phyloP scores from a whole-genome alignment of 345 rosid species.

The Hevea brasiliensis region DNA sequence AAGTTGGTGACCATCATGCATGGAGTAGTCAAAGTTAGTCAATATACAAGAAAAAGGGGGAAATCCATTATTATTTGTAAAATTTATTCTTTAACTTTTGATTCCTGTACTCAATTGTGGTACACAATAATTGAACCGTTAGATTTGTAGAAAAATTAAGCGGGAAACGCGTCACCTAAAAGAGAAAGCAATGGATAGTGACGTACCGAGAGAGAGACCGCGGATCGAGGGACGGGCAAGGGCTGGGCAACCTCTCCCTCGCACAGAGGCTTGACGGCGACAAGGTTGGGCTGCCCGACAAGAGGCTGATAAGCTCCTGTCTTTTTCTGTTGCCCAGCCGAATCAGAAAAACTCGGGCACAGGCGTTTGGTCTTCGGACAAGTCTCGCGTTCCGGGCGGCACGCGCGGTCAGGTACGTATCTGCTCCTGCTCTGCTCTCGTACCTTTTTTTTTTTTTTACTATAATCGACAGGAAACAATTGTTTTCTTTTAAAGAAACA shows the following conservation, averaged over 20 bases:
- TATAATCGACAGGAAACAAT: not conserved
- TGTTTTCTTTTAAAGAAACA: not conserved
- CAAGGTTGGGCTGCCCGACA: slow-evolving; percentile 20
- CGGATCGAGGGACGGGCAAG: slow-evolving; percentile 28
- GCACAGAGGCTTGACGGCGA: slow-evolving; percentile 34
- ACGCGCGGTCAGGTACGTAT: slow-evolving; percentile 61
- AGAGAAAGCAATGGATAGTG: slow-evolving; percentile 16
- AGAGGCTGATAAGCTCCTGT: slow-evolving; percentile 14
- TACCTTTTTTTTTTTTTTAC: not conserved
- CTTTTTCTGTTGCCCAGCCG: slow-evolving; percentile 37
- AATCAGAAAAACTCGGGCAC: slow-evolving; percentile 26
- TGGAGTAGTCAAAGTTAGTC: too few species aligned
- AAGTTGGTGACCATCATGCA: too few species aligned
- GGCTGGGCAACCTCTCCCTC: slow-evolving; percentile 1
- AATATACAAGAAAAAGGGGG: too few species aligned
- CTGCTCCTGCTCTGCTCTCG: not conserved
- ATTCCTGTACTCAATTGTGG: not conserved
- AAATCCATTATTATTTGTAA: too few species aligned
- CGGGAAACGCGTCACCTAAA: not conserved
- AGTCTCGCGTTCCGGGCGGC: slow-evolving; percentile 68
- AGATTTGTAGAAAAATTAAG: not conserved
- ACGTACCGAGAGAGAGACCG: slow-evolving; percentile 20
- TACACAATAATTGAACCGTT: not conserved
- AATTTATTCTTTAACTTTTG: too few species aligned
- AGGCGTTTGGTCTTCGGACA: slow-evolving; percentile 26